Evolutionary conservation across 345 rosid genomes (phyloP).

Genomic region (Ceriops tagal): DNA sequence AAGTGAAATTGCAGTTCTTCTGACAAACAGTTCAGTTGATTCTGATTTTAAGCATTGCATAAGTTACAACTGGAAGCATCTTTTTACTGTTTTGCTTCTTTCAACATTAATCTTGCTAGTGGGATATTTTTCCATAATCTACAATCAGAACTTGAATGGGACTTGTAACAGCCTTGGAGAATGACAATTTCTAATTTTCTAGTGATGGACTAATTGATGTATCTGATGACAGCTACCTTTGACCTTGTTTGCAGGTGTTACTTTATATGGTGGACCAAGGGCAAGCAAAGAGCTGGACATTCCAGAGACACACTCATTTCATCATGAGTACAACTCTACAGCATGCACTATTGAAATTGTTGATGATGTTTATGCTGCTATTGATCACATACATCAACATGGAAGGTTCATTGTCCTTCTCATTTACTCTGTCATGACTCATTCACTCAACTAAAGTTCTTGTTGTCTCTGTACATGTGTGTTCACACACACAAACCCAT

Average conservation of each 20-base stretch:
- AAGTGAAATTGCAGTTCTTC: background rate
- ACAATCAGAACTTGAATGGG: background rate
- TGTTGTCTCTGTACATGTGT: background rate
- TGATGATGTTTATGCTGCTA: slow-evolving; percentile 73
- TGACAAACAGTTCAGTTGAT: too few relatives aligned
- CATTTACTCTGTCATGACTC: background rate
- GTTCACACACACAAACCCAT: background rate
- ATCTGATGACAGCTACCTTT: background rate
- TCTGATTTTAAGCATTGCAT: too few relatives aligned
- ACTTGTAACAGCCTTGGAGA: background rate
- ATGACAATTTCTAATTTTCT: background rate
- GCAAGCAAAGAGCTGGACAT: slow-evolving; percentile 55
- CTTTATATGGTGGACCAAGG: slow-evolving; percentile 75
- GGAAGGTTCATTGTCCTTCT: slow-evolving; percentile 54
- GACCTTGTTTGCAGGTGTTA: slow-evolving; percentile 53
- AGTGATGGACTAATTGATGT: background rate
- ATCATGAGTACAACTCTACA: slow-evolving; percentile 77
- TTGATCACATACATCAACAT: slow-evolving; percentile 80
- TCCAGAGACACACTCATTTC: slow-evolving; percentile 60
- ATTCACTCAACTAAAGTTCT: background rate
- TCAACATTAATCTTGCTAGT: background rate
- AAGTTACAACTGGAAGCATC: too few relatives aligned
- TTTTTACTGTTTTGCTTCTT: too few relatives aligned
- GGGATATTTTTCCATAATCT: background rate
- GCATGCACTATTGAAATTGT: slow-evolving; percentile 92